phyloP scores from a whole-genome alignment of 2,329 filamentous ascomycete species.

The Lachnum nothofagi region DNA sequence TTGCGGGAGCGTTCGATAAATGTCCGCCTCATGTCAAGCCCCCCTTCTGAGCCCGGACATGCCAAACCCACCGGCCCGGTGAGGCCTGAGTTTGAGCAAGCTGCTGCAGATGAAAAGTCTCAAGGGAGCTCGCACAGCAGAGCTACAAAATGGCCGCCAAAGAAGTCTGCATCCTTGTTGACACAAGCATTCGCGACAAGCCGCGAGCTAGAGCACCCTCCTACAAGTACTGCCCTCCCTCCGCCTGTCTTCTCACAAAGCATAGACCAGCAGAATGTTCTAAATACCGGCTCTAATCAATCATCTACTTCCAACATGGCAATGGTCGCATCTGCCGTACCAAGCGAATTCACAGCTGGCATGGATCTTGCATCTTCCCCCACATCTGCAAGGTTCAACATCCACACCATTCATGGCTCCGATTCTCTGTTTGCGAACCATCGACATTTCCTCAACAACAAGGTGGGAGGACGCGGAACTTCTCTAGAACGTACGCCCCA shows the following conservation, averaged over 20 bases:
- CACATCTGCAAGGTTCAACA: slow-evolving; percentile 14
- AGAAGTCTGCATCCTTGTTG: slow-evolving; percentile 27
- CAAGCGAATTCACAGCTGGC: slow-evolving; percentile 8
- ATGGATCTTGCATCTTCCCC: slow-evolving; percentile 18
- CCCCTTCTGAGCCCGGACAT: slow-evolving; percentile 32
- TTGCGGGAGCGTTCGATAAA: slow-evolving; percentile 31
- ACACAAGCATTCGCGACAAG: slow-evolving; percentile 27
- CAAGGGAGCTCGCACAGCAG: slow-evolving; percentile 24
- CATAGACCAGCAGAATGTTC: slow-evolving; percentile 17
- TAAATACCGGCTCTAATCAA: slow-evolving; percentile 6
- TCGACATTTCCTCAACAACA: slow-evolving; percentile 32
- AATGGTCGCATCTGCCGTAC: slow-evolving; percentile 10
- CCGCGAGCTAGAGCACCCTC: slow-evolving; percentile 17
- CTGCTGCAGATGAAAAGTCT: slow-evolving; percentile 6
- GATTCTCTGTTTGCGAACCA: slow-evolving; percentile 35
- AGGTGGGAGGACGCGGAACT: slow-evolving; percentile 32
- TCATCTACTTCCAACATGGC: slow-evolving; percentile 14
- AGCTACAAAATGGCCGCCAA: slow-evolving; percentile 16
- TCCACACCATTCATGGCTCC: slow-evolving; percentile 33
- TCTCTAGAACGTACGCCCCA: slow-evolving; percentile 41
- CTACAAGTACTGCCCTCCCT: not conserved
- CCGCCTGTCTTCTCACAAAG: slow-evolving; percentile 7
- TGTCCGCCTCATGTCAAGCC: slow-evolving; percentile 34
- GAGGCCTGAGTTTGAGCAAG: slow-evolving; percentile 25
- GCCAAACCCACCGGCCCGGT: slow-evolving; percentile 30